phyloP scores from a whole-genome alignment of 306 rosid species.

The Cicer cuneatum region DNA sequence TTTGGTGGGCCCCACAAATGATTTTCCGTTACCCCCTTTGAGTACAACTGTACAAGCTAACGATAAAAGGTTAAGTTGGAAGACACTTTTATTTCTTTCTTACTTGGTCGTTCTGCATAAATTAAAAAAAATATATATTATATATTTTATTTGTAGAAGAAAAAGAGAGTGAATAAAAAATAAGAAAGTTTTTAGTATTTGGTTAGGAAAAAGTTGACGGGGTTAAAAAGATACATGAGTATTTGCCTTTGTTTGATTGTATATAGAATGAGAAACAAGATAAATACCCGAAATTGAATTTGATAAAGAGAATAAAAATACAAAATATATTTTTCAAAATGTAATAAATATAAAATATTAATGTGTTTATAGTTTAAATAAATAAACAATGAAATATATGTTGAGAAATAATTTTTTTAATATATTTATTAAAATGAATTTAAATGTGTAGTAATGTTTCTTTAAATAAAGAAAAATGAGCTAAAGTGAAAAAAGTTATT shows the following conservation, averaged over 20 bases:
- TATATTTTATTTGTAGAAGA: not conserved
- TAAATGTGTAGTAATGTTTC: too few relatives aligned
- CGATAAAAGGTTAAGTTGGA: not conserved
- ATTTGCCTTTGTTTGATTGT: not conserved
- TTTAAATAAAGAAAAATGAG: too few relatives aligned
- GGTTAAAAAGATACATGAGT: not conserved
- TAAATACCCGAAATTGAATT: too few relatives aligned
- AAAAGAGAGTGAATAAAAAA: not conserved
- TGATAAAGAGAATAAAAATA: not conserved
- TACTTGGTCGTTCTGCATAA: too few relatives aligned
- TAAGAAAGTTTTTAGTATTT: not conserved
- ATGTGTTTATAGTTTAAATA: too few relatives aligned
- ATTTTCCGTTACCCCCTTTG: not conserved
- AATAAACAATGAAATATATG: too few relatives aligned
- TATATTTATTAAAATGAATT: too few relatives aligned
- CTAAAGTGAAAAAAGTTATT: too few relatives aligned
- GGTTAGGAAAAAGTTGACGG: not conserved
- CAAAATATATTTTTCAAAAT: not conserved
- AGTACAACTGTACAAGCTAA: too few relatives aligned
- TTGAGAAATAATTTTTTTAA: too few relatives aligned
- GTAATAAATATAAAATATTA: too few relatives aligned
- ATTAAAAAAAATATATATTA: too few relatives aligned
- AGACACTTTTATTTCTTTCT: not conserved
- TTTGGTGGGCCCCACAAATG: not conserved
- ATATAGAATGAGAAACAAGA: not conserved